Percentiles rank a stretch among this genome's conserved stretches.
phyloP scores from a whole-genome alignment of 2,329 filamentous ascomycete genomes.

The Colletotrichum coccodes region DNA sequence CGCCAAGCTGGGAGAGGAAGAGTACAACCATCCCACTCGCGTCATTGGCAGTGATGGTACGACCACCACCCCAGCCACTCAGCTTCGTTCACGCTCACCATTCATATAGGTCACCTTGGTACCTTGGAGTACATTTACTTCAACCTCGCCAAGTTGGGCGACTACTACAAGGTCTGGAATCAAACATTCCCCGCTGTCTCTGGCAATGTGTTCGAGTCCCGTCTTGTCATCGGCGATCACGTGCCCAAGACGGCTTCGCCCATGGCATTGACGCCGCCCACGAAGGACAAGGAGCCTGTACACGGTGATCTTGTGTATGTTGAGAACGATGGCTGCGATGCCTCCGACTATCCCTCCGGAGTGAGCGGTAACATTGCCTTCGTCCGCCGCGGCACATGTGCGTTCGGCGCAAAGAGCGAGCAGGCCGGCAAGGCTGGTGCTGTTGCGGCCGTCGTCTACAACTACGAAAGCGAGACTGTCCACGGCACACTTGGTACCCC shows the following conservation, averaged over 20 bases:
- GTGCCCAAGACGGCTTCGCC: slow-evolving; percentile 61
- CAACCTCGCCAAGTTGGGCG: slow-evolving; percentile 62
- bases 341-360: slow-evolving; percentile 69
- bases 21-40: slow-evolving; percentile 75
- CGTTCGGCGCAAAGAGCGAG: slow-evolving; percentile 77
- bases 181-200: slow-evolving; percentile 73
- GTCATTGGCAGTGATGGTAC: slow-evolving; percentile 75
- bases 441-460: slow-evolving; percentile 77
- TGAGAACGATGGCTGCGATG: slow-evolving; percentile 70
- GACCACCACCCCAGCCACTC: slow-evolving; percentile 16
- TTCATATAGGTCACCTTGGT: slow-evolving; percentile 64
- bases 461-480: slow-evolving; percentile 71
- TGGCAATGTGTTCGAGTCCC: slow-evolving; percentile 68
- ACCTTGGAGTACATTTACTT: slow-evolving; percentile 72
- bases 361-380: slow-evolving; percentile 75
- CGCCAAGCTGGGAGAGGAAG: slow-evolving; percentile 65
- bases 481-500: slow-evolving; percentile 76
- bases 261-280: slow-evolving; percentile 76
- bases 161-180: slow-evolving; percentile 71
- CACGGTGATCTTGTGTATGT: slow-evolving; percentile 70
- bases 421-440: slow-evolving; percentile 77
- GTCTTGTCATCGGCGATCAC: slow-evolving; percentile 64
- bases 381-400: slow-evolving; percentile 74
- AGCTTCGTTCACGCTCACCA: slow-evolving; percentile 24
- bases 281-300: slow-evolving; percentile 66